A percentile compares a stretch with the other conserved stretches of the same genome.
phyloP scores from a whole-genome alignment of 345 rosid species.

The Trapa incisa region DNA sequence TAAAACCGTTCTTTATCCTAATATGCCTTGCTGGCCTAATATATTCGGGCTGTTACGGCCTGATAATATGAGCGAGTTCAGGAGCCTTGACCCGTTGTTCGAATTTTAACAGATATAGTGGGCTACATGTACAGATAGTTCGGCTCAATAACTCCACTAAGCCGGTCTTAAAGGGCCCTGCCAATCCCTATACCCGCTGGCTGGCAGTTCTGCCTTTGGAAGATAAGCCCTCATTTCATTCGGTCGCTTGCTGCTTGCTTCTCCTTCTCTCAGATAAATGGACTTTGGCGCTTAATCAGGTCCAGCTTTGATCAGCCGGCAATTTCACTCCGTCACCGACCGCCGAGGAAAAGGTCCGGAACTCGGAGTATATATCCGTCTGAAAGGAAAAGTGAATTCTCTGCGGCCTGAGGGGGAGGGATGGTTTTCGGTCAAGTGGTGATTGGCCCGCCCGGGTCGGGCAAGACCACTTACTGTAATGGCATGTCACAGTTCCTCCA shows the following conservation, averaged over 20 bases:
- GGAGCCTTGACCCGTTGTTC: no score
- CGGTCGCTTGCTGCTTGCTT: not conserved
- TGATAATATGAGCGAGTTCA: no score
- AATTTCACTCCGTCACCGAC: not conserved
- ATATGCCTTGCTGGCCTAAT: no score
- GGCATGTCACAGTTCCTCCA: constrained; percentile 94
- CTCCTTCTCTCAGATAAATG: not conserved
- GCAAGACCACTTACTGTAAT: constrained; percentile 96
- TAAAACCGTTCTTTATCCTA: no score
- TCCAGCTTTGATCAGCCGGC: not conserved
- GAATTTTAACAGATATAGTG: no score
- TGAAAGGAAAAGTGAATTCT: not conserved
- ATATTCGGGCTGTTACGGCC: no score
- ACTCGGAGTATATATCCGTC: not conserved
- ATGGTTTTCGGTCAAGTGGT: constrained; percentile 94
- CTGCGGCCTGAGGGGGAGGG: constrained; percentile 3
- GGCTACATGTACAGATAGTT: no score
- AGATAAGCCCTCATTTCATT: not conserved
- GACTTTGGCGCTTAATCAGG: not conserved
- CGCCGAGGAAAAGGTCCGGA: not conserved
- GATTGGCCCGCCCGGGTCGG: constrained; percentile 93
- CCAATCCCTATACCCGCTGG: no score
- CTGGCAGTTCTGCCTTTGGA: not conserved
- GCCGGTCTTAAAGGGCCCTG: no score
- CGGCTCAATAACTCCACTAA: no score